Conservation (phyloP, 2,329 filamentous ascomycete genomes). For the Zymoseptoria crescenta region DNA sequence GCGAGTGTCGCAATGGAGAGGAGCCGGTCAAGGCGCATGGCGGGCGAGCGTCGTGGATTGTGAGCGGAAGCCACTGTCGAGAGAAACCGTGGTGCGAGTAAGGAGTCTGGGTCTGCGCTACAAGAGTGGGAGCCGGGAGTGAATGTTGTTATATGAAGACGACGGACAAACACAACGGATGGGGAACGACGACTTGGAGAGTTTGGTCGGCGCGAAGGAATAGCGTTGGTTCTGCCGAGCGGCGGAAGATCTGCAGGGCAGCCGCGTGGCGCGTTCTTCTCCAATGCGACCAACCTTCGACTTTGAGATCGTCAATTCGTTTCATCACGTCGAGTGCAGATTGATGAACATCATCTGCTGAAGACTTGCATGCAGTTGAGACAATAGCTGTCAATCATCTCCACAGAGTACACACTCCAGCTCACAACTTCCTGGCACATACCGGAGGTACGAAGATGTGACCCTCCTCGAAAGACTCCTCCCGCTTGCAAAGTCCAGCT, state of each 20-base stretch:
- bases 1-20: slow-evolving; percentile 25
- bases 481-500: slow-evolving; percentile 7
- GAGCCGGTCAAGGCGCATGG: neutral
- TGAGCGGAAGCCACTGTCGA: neutral
- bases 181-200: neutral
- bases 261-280: neutral
- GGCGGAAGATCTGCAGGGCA: neutral
- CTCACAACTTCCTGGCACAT: slow-evolving; percentile 7
- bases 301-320: neutral
- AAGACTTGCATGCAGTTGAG: neutral
- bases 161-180: neutral
- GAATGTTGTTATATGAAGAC: neutral
- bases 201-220: neutral
- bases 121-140: neutral
- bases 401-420: neutral
- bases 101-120: neutral
- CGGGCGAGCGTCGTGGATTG: neutral
- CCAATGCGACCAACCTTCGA: too few species aligned
- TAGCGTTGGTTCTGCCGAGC: neutral
- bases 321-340: too few species aligned
- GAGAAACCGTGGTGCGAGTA: neutral
- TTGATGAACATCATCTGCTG: too few species aligned
- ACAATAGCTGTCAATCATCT: neutral
- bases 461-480: slow-evolving; percentile 1
- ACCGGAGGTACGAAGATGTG: slow-evolving; percentile 11